Evolutionary conservation across 164 flowering plant species (phyloP).

Genomic region (Protea cynaroides): DNA sequence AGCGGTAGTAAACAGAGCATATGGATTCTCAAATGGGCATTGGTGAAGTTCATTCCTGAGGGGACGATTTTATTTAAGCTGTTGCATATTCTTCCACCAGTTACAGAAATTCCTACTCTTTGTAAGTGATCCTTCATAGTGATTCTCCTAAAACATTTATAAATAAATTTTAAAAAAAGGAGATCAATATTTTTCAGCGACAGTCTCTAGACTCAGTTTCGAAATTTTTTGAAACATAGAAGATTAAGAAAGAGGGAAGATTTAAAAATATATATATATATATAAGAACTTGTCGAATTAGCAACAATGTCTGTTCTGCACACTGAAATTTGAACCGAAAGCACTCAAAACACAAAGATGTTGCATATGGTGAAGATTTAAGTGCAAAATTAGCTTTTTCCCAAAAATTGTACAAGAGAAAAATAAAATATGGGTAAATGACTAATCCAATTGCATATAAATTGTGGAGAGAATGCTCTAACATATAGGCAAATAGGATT

Average conservation of each 20-base stretch:
- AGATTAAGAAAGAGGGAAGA: not conserved
- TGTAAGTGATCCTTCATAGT: slow-evolving; percentile 30
- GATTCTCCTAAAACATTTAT: not conserved
- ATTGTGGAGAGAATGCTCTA: not conserved
- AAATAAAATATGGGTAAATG: not conserved
- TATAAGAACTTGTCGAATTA: not conserved
- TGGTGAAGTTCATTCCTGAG: slow-evolving; percentile 62
- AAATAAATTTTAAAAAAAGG: too few relatives aligned
- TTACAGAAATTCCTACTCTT: slow-evolving; percentile 51
- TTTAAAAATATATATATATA: too few relatives aligned
- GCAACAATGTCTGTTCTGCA: not conserved
- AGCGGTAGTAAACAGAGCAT: slow-evolving; percentile 54
- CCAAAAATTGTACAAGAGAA: too few relatives aligned
- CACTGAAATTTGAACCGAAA: too few relatives aligned
- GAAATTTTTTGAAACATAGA: too few relatives aligned
- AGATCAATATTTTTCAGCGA: too few relatives aligned
- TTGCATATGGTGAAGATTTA: not conserved
- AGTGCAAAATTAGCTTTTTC: too few relatives aligned
- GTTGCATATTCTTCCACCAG: slow-evolving; percentile 51
- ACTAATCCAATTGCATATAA: not conserved
- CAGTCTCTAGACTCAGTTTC: too few relatives aligned
- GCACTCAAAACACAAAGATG: not conserved
- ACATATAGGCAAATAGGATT: not conserved
- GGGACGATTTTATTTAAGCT: slow-evolving; percentile 52
- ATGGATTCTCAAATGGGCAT: slow-evolving; percentile 63